Evolutionary conservation across 129 eudicot species (phyloP).

Genomic region (Saposhnikovia divaricata): DNA sequence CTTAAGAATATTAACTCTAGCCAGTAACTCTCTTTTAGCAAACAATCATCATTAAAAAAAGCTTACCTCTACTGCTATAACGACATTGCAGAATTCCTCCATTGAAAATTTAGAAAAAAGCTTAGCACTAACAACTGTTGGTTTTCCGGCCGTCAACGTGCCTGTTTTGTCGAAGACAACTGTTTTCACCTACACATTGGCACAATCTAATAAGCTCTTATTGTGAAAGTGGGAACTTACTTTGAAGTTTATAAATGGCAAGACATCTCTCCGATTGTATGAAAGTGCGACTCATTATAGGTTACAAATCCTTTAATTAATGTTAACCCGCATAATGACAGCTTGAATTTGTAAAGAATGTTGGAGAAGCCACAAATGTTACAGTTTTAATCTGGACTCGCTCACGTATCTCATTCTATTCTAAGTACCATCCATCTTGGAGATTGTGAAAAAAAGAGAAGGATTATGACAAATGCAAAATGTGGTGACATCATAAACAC

Average conservation of each 20-base stretch:
- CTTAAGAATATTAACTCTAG: background rate
- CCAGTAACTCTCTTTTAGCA: background rate
- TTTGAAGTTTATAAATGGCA: background rate
- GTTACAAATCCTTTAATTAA: background rate
- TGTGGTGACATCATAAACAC: background rate
- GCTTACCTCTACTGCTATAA: conserved; percentile 79
- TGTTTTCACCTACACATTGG: conserved; percentile 60
- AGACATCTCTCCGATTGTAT: background rate
- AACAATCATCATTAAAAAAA: conserved; percentile 3
- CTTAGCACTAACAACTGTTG: conserved; percentile 70
- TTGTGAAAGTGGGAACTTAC: background rate
- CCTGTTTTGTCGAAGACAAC: conserved; percentile 97
- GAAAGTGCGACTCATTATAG: background rate
- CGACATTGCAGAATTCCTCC: conserved; percentile 71
- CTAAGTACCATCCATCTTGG: background rate
- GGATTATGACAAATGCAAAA: background rate
- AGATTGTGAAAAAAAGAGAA: background rate
- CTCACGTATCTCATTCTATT: background rate
- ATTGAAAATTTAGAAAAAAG: conserved; percentile 62
- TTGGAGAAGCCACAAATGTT: background rate
- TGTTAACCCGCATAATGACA: background rate
- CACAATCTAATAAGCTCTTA: conserved; percentile 9
- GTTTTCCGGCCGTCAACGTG: conserved; percentile 86
- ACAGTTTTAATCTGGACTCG: background rate
- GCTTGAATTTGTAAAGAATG: background rate